A percentile compares a stretch with the other conserved stretches of the same genome.
These are phyloP conservation scores for Thalia dealbata DNA, from an alignment of 176 grass and related monocot species.

Conservation along the genomic window DNA sequence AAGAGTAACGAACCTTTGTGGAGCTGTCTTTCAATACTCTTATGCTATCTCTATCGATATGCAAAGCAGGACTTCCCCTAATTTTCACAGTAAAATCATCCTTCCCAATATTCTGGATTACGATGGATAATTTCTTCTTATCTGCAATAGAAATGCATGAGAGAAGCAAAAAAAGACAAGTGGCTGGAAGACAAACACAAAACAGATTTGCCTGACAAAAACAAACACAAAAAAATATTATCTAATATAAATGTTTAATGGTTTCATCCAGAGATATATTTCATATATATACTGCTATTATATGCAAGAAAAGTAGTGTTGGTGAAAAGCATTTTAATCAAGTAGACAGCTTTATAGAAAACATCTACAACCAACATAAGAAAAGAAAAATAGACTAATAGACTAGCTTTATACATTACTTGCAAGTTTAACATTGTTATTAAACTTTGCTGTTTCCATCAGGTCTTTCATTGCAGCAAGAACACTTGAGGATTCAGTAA, in stretches of 20 bases:
- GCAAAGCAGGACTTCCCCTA: slow-evolving; percentile 23
- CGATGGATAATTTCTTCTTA: slow-evolving; percentile 28
- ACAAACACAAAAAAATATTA: neutral
- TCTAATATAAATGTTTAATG: neutral
- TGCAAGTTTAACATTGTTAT: neutral
- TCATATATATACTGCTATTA: too few species aligned
- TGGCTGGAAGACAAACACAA: neutral
- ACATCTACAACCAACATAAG: neutral
- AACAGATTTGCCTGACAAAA: neutral
- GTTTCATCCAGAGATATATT: neutral
- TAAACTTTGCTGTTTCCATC: neutral
- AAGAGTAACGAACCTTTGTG: slow-evolving; percentile 28
- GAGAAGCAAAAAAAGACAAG: neutral
- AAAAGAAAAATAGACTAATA: neutral
- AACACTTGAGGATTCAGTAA: neutral
- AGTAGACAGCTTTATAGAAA: too few species aligned
- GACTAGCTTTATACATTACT: neutral
- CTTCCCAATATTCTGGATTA: slow-evolving; percentile 42
- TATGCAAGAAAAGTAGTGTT: too few species aligned
- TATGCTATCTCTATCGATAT: slow-evolving; percentile 14
- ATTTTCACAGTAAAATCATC: slow-evolving; percentile 28
- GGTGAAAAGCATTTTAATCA: too few species aligned
- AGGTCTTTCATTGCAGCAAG: neutral
- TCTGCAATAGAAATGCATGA: slow-evolving; percentile 32
- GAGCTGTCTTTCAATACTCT: slow-evolving; percentile 18